A percentile compares a stretch with the other conserved stretches of the same genome.
phyloP scores from a whole-genome alignment of 495 filamentous ascomycete genomes.

The Aspergillus coremiiformis region DNA sequence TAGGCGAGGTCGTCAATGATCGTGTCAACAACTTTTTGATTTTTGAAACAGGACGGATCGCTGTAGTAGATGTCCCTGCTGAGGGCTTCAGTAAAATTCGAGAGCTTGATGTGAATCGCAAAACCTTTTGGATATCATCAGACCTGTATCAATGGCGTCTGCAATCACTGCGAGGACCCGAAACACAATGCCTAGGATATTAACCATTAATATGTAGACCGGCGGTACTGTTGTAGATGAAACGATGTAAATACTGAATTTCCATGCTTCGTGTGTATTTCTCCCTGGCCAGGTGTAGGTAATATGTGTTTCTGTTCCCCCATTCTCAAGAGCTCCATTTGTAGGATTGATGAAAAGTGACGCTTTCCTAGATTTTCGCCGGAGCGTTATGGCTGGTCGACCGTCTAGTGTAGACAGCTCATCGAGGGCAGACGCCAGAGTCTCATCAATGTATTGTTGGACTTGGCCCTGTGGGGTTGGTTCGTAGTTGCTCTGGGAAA shows the following conservation, averaged over 20 bases:
- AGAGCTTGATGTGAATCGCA: background rate
- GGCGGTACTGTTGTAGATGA: background rate
- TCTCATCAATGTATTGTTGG: conserved; percentile 28
- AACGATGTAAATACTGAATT: conserved; percentile 48
- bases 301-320: conserved; percentile 7
- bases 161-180: conserved; percentile 65
- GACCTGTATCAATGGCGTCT: conserved; percentile 53
- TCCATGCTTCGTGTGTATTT: conserved; percentile 54
- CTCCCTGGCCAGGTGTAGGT: conserved; percentile 52
- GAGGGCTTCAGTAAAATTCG: background rate
- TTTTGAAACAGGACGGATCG: conserved; percentile 69
- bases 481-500: background rate
- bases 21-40: conserved; percentile 64
- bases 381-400: conserved; percentile 27
- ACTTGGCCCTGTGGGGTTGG: conserved; percentile 3
- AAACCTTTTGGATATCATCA: conserved; percentile 75
- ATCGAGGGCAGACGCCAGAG: conserved; percentile 20
- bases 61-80: conserved; percentile 86
- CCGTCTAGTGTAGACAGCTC: conserved; percentile 23
- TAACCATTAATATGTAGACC: background rate
- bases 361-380: conserved; percentile 16
- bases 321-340: conserved; percentile 26
- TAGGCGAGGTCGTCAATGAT: conserved; percentile 80
- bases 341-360: conserved; percentile 22
- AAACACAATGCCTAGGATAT: conserved; percentile 46